These are phyloP conservation scores for Nicotiana tabacum DNA, from an alignment of 257 asterid genomes.

Conservation along the genomic window DNA sequence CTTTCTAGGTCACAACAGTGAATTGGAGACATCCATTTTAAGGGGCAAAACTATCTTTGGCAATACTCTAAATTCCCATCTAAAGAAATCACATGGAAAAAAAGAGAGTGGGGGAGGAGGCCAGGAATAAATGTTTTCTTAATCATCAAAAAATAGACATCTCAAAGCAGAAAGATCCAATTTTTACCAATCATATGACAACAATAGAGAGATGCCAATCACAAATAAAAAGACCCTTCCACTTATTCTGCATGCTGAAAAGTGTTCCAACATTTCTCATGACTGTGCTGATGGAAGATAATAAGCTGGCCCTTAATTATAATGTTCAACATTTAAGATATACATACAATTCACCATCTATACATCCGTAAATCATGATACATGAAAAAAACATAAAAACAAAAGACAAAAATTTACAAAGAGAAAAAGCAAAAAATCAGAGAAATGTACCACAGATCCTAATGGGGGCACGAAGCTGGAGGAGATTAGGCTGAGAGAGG, in stretches of 20 bases:
- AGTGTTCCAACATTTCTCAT: neutral
- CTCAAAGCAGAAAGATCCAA: neutral
- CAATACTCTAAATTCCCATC: too few relatives aligned
- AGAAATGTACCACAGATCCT: conserved; percentile 62
- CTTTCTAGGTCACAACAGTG: neutral
- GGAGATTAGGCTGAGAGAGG: conserved; percentile 72
- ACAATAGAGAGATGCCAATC: neutral
- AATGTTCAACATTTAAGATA: too few relatives aligned
- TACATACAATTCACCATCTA: neutral
- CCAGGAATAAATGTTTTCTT: neutral
- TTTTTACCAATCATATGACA: neutral
- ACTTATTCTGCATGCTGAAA: neutral
- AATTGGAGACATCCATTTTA: neutral
- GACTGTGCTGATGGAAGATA: too few relatives aligned
- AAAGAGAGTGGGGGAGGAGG: too few relatives aligned
- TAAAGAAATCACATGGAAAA: too few relatives aligned
- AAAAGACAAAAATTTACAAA: neutral
- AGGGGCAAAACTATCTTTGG: neutral
- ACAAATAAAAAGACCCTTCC: neutral
- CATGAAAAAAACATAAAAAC: neutral
- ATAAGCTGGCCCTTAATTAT: too few relatives aligned
- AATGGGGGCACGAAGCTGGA: conserved; percentile 62
- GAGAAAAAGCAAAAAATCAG: neutral
- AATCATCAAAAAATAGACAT: neutral
- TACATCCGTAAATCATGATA: neutral